Evolutionary conservation across 2,329 filamentous ascomycete genomes (phyloP), one percentile per base, ranked within the genome.

Genomic region (Nigrospora oryzae): DNA sequence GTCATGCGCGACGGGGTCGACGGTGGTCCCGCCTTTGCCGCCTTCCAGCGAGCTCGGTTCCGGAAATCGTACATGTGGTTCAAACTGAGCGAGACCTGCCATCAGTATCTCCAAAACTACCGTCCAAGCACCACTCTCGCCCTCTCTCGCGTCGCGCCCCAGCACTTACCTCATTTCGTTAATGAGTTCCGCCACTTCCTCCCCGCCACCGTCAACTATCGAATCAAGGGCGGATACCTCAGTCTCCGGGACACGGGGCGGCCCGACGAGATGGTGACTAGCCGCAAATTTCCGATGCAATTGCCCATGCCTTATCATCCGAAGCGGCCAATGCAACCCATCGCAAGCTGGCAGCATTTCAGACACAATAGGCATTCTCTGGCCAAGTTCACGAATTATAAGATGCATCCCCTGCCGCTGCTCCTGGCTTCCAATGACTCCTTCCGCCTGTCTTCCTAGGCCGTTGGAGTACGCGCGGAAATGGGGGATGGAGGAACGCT

Each of bases 111-210:
- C 11, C 35, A 51, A 13, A 49, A 41, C 7, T 19, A 47, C 11
- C 48, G 51, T 15, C 23, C 23, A 28, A 10, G 5, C 8, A 28
- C 23, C 23, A 44, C 49, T 17, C 36, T 32, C n/a, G 42, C 30
- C 19, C 31, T 32, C 17, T 12, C 12, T 7, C 50, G 43, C 28
- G 4, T 16, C 15, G 32, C 16, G 17, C 14, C 32, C 43, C n/a
- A 42, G 51, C 35, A 46, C 50, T 31, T 43, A 17, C 74, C 74
- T 1, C 54, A 60, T 8, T 52, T 72, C 30, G 50, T 77, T n/a
- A 55, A 62, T 39, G 70, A 75, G 53, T 77, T 75, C 61, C 56
- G 56, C 12, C 62, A 64, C 36, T 74, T 76, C 46, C 44, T 78
- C 8, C 67, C 67, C 0, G 58, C 60, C 17, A 49, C 52, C 3